Base-by-base conservation (phyloP, 2,329 filamentous ascomycete species). In the Mycosphaerella sp. region DNA sequence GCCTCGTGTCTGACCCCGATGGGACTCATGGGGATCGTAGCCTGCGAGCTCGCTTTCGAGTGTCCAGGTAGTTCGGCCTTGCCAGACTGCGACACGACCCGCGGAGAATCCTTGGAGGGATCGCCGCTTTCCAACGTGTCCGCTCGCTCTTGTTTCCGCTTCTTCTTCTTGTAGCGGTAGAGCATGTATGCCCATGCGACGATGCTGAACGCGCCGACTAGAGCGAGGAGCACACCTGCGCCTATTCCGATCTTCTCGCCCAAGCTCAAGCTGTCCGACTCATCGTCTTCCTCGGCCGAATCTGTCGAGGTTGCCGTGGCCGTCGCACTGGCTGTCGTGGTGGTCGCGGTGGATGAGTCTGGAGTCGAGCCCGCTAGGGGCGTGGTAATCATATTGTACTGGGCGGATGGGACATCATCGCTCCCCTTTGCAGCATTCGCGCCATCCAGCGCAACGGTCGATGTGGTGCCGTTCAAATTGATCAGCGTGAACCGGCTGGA, bases 401-500 rank as follows among this genome's bases (percentile, higher is more conserved):
- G 57, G 27, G 55, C 50, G 18, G 36, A 45, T 2, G 59, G 59
- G 6, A 61, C 59, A 40, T 59, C 50, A 9, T 50, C 39, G 16
- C 35, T 49, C 2, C 59, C 59, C 9, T 39, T 35, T 8, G 44
- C 52, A 12, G 45, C 46, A 34, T 54, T 57, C 12, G 58, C 58
- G 16, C 49, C 58, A 27, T 55, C 49, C 13, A 65, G 58, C 41
- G 77, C 67, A 34, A 60, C 61, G 1, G 70, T 52, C 2, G 74
- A 69, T 60, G 84, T 84, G 3, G 69, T 68, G 25, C 82, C 82
- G 2, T 75, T 81, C 81, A 86, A 84, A 59, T 75, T 75, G 16
- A 72, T 73, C 44, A 85, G 69, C 6, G 79, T 76, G 67, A 87
- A 87, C 53, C 82, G 80, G 41, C 72, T 60, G 4, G 81, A 84